Evolutionary conservation across 2,329 filamentous ascomycete species (phyloP).

Genomic region (Colletotrichum sp.): DNA sequence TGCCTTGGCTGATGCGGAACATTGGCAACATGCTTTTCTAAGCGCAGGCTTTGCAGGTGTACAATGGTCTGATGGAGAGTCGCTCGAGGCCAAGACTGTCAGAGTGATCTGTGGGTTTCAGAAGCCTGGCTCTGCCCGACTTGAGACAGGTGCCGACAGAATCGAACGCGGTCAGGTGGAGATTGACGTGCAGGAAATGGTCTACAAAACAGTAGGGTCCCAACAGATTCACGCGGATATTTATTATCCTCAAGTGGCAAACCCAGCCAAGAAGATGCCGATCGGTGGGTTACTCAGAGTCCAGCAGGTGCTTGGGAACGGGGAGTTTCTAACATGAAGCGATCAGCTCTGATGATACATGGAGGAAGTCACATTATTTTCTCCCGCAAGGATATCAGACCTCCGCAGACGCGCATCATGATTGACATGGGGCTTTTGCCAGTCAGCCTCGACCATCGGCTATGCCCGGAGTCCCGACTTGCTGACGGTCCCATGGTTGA

Average conservation of each 20-base stretch:
- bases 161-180: neutral
- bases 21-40: constrained; percentile 27
- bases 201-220: neutral
- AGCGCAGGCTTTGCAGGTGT: constrained; percentile 27
- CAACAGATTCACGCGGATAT: neutral
- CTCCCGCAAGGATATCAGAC: constrained; percentile 39
- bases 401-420: constrained; percentile 40
- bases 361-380: constrained; percentile 47
- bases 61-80: constrained; percentile 27
- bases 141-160: neutral
- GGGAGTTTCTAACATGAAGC: neutral
- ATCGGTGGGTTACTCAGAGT: neutral
- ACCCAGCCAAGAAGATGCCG: neutral
- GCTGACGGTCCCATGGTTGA: constrained; percentile 51
- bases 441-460: constrained; percentile 53
- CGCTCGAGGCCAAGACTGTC: constrained; percentile 25
- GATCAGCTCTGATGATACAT: constrained; percentile 48
- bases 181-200: neutral
- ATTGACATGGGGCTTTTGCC: constrained; percentile 47
- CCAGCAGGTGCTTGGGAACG: neutral
- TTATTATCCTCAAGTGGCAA: neutral
- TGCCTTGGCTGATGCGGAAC: constrained; percentile 21
- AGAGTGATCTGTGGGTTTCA: neutral
- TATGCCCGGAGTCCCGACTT: constrained; percentile 54
- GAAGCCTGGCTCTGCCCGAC: neutral